phyloP scores from a whole-genome alignment of 2,329 filamentous ascomycete species.

The Alternaria triticina region DNA sequence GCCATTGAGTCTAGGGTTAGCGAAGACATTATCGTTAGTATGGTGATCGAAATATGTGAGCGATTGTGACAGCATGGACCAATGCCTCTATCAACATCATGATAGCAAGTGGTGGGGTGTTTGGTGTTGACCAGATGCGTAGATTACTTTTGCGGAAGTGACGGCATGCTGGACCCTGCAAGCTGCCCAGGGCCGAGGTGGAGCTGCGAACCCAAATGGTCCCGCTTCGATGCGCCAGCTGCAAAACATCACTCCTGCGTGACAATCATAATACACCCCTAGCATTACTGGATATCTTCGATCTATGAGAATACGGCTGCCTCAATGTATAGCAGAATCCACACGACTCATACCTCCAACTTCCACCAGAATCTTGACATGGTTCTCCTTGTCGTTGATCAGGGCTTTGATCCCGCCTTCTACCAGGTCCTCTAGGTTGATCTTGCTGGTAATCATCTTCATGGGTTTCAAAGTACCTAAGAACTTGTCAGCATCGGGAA shows the following conservation, averaged over 20 bases:
- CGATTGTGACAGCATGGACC: background rate
- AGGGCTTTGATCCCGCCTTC: slow-evolving; percentile 64
- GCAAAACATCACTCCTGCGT: background rate
- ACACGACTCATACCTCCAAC: slow-evolving; percentile 27
- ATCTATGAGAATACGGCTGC: background rate
- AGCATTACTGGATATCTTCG: background rate
- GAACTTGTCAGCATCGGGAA: background rate
- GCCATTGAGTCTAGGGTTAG: slow-evolving; percentile 10
- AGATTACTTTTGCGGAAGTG: background rate
- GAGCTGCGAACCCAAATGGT: background rate
- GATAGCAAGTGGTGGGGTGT: background rate
- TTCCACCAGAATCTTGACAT: slow-evolving; percentile 68
- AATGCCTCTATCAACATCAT: background rate
- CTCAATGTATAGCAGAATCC: slow-evolving; percentile 18
- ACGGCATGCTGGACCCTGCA: slow-evolving; percentile 9
- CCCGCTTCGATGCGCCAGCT: background rate
- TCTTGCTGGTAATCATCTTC: slow-evolving; percentile 67
- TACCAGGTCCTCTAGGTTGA: slow-evolving; percentile 62
- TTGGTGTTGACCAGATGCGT: background rate
- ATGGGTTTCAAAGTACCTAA: slow-evolving; percentile 59
- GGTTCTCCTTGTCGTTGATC: slow-evolving; percentile 65
- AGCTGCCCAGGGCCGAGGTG: background rate
- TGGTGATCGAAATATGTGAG: background rate
- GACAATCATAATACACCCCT: background rate
- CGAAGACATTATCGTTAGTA: background rate